phyloP scores from a whole-genome alignment of 2,329 filamentous ascomycete species.

The Diaporthe eres region DNA sequence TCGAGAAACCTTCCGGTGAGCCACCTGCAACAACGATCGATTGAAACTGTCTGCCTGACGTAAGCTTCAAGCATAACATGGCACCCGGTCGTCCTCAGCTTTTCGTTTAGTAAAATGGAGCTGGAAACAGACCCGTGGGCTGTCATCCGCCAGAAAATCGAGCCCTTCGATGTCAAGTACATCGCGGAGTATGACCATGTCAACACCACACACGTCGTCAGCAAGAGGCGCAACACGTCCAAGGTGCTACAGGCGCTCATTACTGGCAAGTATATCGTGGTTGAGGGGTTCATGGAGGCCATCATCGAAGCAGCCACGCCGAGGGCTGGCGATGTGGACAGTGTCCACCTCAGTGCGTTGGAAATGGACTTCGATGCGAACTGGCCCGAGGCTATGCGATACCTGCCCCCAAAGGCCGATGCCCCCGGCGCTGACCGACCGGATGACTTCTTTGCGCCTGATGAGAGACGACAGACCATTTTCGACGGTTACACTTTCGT shows the following conservation, averaged over 20 bases:
- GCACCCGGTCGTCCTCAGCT: constrained; percentile 85
- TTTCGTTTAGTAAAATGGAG: constrained; percentile 81
- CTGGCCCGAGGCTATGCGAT: constrained; percentile 83
- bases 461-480: constrained; percentile 74
- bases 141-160: constrained; percentile 75
- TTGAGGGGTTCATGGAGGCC: constrained; percentile 79
- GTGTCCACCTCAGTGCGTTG: constrained; percentile 68
- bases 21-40: background rate
- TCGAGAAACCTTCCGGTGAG: constrained; percentile 72
- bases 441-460: constrained; percentile 79
- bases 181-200: constrained; percentile 77
- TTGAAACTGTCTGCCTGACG: constrained; percentile 26
- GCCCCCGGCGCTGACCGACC: constrained; percentile 78
- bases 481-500: constrained; percentile 93
- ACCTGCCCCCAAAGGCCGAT: constrained; percentile 80
- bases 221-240: constrained; percentile 90
- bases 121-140: constrained; percentile 75
- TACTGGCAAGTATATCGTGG: constrained; percentile 84
- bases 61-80: constrained; percentile 75
- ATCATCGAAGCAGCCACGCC: constrained; percentile 73
- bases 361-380: constrained; percentile 83
- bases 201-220: constrained; percentile 88
- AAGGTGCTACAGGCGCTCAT: constrained; percentile 90
- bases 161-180: constrained; percentile 91
- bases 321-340: constrained; percentile 58